Percentiles rank a stretch among this genome's conserved stretches.
These are phyloP conservation scores for Paramecium pentaurelia DNA, from an alignment of 73 alveolate species.

Conservation along the genomic window DNA sequence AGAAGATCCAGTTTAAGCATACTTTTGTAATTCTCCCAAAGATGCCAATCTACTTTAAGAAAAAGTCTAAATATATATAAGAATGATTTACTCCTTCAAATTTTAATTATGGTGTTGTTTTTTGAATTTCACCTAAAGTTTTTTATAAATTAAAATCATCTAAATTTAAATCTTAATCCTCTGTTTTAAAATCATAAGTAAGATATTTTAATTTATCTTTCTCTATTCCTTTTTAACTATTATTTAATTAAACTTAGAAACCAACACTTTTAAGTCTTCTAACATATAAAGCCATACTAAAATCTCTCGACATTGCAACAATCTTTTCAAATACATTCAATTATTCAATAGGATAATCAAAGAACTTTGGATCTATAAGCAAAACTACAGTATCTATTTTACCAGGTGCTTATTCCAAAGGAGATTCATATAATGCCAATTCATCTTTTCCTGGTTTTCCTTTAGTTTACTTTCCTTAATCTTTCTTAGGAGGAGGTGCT, in stretches of 20 bases:
- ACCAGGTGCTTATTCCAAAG: slow-evolving; percentile 36
- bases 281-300: neutral
- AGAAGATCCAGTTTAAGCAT: slow-evolving; percentile 44
- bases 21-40: slow-evolving; percentile 47
- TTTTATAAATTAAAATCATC: slow-evolving; percentile 29
- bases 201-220: slow-evolving; percentile 52
- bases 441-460: slow-evolving; percentile 27
- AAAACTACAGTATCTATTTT: slow-evolving; percentile 9
- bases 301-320: slow-evolving; percentile 2
- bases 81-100: slow-evolving; percentile 46
- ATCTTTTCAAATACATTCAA: neutral
- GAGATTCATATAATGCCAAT: neutral
- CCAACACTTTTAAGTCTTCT: slow-evolving; percentile 39
- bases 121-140: neutral
- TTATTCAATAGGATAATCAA: slow-evolving; percentile 34
- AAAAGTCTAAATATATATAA: slow-evolving; percentile 58
- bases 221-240: slow-evolving; percentile 37
- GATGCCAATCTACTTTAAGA: slow-evolving; percentile 49
- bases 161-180: neutral
- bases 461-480: slow-evolving; percentile 9
- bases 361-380: neutral
- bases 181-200: slow-evolving; percentile 51
- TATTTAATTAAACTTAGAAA: slow-evolving; percentile 18
- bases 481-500: neutral
- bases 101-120: slow-evolving; percentile 13